Evolutionary conservation across 2,329 filamentous ascomycete species (phyloP).

Genomic region (Calonectria pseudoreteaudii): DNA sequence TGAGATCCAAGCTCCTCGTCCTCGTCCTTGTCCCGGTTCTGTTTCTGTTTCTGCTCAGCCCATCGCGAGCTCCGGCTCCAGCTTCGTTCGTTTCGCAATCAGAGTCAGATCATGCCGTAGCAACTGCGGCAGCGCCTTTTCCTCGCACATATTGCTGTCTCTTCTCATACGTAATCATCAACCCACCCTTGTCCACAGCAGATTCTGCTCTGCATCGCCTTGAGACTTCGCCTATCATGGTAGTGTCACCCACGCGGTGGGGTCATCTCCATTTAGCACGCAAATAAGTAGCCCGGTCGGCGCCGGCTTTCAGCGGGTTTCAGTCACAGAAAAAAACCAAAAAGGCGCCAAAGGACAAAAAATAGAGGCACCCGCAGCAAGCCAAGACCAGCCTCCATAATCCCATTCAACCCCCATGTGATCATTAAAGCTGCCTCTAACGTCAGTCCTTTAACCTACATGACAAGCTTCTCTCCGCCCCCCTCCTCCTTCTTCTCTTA

Average conservation of each 20-base stretch:
- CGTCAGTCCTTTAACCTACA: constrained; percentile 10
- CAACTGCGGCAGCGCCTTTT: neutral
- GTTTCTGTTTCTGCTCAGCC: neutral
- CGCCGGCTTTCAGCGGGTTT: constrained; percentile 20
- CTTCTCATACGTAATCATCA: constrained; percentile 9
- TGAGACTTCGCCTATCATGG: neutral
- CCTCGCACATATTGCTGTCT: neutral
- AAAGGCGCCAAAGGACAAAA: neutral
- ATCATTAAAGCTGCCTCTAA: constrained; percentile 25
- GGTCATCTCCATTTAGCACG: constrained; percentile 2
- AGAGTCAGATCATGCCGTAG: constrained; percentile 3
- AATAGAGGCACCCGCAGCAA: neutral
- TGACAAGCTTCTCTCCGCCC: neutral
- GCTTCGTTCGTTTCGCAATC: neutral
- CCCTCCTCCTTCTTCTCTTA: neutral
- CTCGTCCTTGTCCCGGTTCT: neutral
- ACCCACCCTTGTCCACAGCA: constrained; percentile 2
- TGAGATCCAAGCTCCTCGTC: neutral
- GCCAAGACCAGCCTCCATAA: constrained; percentile 13
- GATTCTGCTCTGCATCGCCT: constrained; percentile 2
- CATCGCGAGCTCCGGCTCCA: neutral
- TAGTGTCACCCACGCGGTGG: constrained; percentile 18
- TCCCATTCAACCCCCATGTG: constrained; percentile 20
- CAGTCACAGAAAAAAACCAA: constrained; percentile 1
- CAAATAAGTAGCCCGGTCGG: neutral